These are phyloP conservation scores for Xerocomus subilludens DNA, from an alignment of 1,284 basidiomycete species.

Conservation along the genomic window DNA sequence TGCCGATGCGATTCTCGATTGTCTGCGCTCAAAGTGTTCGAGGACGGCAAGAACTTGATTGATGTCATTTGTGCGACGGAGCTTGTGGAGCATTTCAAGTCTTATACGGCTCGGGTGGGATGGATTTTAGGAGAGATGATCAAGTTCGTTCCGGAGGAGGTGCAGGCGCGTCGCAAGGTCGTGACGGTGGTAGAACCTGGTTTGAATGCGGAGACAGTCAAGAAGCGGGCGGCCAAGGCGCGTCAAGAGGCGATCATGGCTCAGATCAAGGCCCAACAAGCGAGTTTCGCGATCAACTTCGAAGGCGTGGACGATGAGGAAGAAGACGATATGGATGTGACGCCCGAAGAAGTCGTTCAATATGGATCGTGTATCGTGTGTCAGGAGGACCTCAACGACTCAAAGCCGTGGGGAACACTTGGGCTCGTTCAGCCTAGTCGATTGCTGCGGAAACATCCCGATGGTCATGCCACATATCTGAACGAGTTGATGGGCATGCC, in stretches of 20 bases:
- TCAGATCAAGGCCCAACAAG: constrained; percentile 92
- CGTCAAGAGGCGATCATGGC: constrained; percentile 91
- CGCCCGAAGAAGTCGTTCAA: constrained; percentile 63
- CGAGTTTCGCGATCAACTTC: constrained; percentile 82
- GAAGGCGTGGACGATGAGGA: constrained; percentile 68
- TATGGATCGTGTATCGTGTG: constrained; percentile 97
- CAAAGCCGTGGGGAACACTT: constrained; percentile 87
- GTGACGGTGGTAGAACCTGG: constrained; percentile 56
- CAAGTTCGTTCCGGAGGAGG: constrained; percentile 64
- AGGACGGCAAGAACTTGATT: constrained; percentile 72
- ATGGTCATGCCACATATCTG: constrained; percentile 74
- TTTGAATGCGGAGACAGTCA: constrained; percentile 71
- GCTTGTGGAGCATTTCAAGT: constrained; percentile 75
- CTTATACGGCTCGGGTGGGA: constrained; percentile 73
- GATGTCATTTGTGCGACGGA: constrained; percentile 82
- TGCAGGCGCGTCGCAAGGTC: constrained; percentile 63
- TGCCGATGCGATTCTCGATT: constrained; percentile 89
- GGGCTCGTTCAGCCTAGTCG: constrained; percentile 92
- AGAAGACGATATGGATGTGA: constrained; percentile 67
- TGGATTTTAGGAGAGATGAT: constrained; percentile 80
- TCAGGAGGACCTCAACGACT: constrained; percentile 88
- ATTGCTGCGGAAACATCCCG: constrained; percentile 82
- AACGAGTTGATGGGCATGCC: constrained; percentile 79
- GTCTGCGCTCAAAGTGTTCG: constrained; percentile 65
- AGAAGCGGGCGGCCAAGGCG: constrained; percentile 84